A percentile compares a stretch with the other conserved stretches of the same genome.
Conservation (phyloP, 1,284 basidiomycete genomes). For the Gomphus bonarii region DNA sequence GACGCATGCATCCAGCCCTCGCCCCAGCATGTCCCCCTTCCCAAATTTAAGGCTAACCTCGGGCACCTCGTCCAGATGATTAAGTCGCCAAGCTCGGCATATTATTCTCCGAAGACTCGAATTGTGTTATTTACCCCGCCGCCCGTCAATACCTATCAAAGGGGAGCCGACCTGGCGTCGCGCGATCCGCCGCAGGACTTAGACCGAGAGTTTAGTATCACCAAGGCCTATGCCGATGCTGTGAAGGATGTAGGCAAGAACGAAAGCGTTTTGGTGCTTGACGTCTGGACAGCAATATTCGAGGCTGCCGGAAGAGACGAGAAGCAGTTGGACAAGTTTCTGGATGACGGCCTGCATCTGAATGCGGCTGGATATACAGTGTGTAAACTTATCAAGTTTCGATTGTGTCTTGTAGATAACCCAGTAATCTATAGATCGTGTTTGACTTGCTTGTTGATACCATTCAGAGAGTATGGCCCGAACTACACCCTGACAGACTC, state of each 20-base stretch:
- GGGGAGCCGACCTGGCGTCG: slow-evolving; percentile 35
- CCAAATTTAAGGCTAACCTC: slow-evolving; percentile 60
- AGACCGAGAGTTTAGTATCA: slow-evolving; percentile 52
- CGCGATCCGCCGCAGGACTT: slow-evolving; percentile 34
- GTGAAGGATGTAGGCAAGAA: slow-evolving; percentile 49
- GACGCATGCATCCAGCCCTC: slow-evolving; percentile 53
- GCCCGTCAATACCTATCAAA: slow-evolving; percentile 59
- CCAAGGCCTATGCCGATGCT: slow-evolving; percentile 59
- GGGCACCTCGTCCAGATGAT: slow-evolving; percentile 51
- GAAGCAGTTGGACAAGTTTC: slow-evolving; percentile 35
- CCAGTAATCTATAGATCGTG: slow-evolving; percentile 37
- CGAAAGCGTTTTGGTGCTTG: slow-evolving; percentile 49
- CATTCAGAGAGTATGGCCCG: slow-evolving; percentile 50
- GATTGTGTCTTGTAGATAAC: not conserved
- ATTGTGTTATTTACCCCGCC: slow-evolving; percentile 79
- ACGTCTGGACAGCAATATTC: slow-evolving; percentile 62
- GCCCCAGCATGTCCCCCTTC: slow-evolving; percentile 61
- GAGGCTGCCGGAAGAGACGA: slow-evolving; percentile 52
- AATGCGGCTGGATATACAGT: slow-evolving; percentile 63
- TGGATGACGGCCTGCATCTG: slow-evolving; percentile 72
- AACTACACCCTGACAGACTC: slow-evolving; percentile 57
- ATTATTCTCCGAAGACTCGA: slow-evolving; percentile 65
- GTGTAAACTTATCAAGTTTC: slow-evolving; percentile 14
- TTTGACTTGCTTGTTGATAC: slow-evolving; percentile 51
- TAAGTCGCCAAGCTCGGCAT: slow-evolving; percentile 46